Evolutionary conservation across 2,329 filamentous ascomycete species (phyloP), one percentile per base, ranked within the genome.

Genomic region (Aureobasidium leucospermi): DNA sequence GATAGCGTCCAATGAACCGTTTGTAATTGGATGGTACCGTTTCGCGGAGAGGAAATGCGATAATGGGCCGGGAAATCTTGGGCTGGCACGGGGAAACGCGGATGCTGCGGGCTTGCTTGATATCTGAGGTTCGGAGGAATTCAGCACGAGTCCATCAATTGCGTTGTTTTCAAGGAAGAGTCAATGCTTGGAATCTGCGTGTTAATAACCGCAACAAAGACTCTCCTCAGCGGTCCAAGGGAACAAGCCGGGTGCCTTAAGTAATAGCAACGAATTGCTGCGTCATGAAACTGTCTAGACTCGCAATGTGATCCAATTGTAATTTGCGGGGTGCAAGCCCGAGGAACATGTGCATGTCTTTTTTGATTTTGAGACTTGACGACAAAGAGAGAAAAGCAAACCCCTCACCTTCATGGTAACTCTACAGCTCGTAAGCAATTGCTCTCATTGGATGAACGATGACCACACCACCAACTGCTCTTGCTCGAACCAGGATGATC

Each of bases 21-120:
- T 57, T 57, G 52, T 57, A 57, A 57, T 57, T 57, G 52, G 52
- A 57, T 46, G 52, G 41, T 46, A 57, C 31, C 41, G 52, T 57
- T 57, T 57, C 16, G 52, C 52, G 41, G 52, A 57, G 52, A 29
- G 19, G 8, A 46, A 38, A 10, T 42, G 39, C 52, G 52, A 57
- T 57, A 57, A 57, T 43, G 16, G 31, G 16, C 42, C 52, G 52
- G 52, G 29, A 57, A 31, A 13, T n/a, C 52, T 23, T 57, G 42
- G 41, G 23, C 23, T 28, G 6, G 4, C 41, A 19, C 52, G 52
- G 52, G 13, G 5, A 36, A 42, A 38, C 39, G 11, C 52, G 52
- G 52, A 45, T 46, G 49, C 41, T 10, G 49, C 49, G 36, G 36
- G 15, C 39, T 55, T 55, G 51, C 23, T 43, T 43, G 38, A 38